Evolutionary conservation across 768 basidiomycete genomes (phyloP).

Genomic region (Crepidotus variabilis): DNA sequence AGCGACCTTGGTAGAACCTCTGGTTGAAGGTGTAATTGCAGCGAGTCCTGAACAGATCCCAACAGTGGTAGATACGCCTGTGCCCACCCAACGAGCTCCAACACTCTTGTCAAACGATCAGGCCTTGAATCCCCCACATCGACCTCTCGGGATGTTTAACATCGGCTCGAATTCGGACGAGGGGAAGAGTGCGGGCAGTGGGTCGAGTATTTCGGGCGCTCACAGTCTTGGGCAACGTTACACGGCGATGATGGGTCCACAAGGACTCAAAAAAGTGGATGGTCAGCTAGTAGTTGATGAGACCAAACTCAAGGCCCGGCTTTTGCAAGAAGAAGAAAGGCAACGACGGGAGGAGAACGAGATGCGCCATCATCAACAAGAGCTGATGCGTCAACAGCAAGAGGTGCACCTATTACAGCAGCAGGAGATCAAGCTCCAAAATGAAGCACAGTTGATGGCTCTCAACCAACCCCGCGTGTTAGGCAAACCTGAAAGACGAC

Average conservation of each 20-base stretch:
- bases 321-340: slow-evolving; percentile 10
- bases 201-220: slow-evolving; percentile 25
- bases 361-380: slow-evolving; percentile 1
- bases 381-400: neutral
- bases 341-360: slow-evolving; percentile 3
- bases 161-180: slow-evolving; percentile 60
- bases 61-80: no score
- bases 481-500: slow-evolving; percentile 13
- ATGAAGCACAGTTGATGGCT: no score
- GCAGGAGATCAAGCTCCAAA: no score
- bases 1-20: no score
- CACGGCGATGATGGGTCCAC: neutral
- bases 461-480: slow-evolving; percentile 4
- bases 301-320: slow-evolving; percentile 5
- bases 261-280: neutral
- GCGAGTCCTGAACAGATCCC: no score
- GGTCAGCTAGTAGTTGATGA: neutral
- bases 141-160: slow-evolving; percentile 37
- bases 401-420: no score
- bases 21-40: no score
- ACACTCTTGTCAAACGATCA: no score
- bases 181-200: slow-evolving; percentile 38
- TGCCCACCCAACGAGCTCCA: no score
- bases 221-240: slow-evolving; percentile 4
- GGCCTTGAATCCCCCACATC: neutral